Conservation (phyloP, 2,329 filamentous ascomycete genomes). For the Arthroderma sp. region DNA sequence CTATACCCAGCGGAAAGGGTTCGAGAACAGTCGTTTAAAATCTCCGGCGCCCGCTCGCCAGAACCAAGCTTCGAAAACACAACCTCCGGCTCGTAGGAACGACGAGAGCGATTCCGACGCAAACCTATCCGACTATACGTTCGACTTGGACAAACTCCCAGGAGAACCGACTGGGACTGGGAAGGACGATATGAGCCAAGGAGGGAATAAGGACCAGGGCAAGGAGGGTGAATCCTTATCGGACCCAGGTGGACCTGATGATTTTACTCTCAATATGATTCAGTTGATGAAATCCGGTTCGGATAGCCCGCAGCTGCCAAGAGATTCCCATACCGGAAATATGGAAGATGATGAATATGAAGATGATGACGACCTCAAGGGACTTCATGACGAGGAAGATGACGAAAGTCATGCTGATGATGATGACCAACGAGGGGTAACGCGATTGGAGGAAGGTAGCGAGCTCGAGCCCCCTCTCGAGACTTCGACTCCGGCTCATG, state of each 20-base stretch:
- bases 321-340: neutral
- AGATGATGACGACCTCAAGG: constrained; percentile 1
- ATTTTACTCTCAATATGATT: constrained; percentile 31
- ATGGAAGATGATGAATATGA: constrained; percentile 9
- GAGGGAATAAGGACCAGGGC: constrained; percentile 1
- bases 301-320: too few species aligned
- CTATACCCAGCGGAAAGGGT: neutral
- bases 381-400: neutral
- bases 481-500: constrained; percentile 31
- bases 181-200: neutral
- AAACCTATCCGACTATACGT: constrained; percentile 27
- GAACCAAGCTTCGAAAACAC: too few species aligned
- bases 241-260: constrained; percentile 28
- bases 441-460: constrained; percentile 25
- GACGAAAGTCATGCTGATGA: constrained; percentile 3
- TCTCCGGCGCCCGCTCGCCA: too few species aligned
- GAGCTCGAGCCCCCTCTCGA: constrained; percentile 31
- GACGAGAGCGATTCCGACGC: constrained; percentile 24
- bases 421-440: constrained; percentile 9
- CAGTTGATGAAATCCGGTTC: constrained; percentile 21
- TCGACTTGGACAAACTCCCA: constrained; percentile 27
- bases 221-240: constrained; percentile 19
- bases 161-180: constrained; percentile 15
- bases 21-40: neutral
- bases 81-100: constrained; percentile 14